Evolutionary conservation across 2,329 filamentous ascomycete genomes (phyloP), one percentile per base, ranked within the genome.

Genomic region (Coniochaeta prunicola): DNA sequence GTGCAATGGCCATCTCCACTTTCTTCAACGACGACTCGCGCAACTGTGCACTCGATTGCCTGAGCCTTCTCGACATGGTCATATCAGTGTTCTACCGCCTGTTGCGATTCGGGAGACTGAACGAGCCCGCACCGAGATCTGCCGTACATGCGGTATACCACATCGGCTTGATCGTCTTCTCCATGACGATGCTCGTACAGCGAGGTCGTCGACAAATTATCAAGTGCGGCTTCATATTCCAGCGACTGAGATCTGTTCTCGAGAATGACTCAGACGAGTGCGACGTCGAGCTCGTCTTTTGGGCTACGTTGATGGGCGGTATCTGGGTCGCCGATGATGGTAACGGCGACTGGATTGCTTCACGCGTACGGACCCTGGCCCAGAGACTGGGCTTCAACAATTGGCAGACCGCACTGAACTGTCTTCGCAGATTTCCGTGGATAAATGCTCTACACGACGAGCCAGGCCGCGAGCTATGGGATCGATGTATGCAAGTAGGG

Each of bases 131-230:
- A 33, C 31, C 33, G 9, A 21, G 9, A 21, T 34, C 50, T 42
- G 53, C 12, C 19, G n/a, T 59, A 13, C 36, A 60, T 12, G 28
- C 50, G 19, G 40, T 21, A 8, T 59, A 57, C 30, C 59, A 60
- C 26, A 34, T 53, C n/a, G 59, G 59, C 3, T 15, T 59, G 38
- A 59, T 26, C 2, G 34, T 59, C 21, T 60, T 60, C 31, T 28
- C 53, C 57, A 57, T 60, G 57, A 57, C 57, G 34, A 28, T 57
- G 17, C 53, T 53, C 19, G 40, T 58, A 40, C 57, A 60, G 31
- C 17, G 9, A n/a, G 53, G 40, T 42, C 17, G 21, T 21, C 31
- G 53, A 2, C 54, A 42, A 15, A 56, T 60, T 15, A 12, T 42
- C 10, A 28, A 60, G 6, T 60, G 53, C 31, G 40, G 53, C 10